Percentiles rank a stretch among this genome's conserved stretches.
phyloP scores from a whole-genome alignment of 2,329 filamentous ascomycete genomes.

The Aspergillus hortae region DNA sequence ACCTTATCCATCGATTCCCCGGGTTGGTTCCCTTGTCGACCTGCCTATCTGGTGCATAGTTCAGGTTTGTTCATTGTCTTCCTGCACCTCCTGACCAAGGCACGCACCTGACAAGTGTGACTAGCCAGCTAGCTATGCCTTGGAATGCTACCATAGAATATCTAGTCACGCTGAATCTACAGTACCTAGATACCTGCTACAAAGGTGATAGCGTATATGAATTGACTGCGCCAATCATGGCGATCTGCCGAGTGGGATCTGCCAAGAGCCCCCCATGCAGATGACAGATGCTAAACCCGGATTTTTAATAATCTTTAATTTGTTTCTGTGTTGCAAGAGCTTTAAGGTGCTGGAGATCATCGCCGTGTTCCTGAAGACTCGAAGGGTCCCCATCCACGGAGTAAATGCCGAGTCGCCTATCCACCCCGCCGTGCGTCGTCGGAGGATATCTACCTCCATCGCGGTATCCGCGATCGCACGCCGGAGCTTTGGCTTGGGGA shows the following conservation, averaged over 20 bases:
- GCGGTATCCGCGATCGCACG: neutral
- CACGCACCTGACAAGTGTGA: too few relatives aligned
- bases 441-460: too few relatives aligned
- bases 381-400: neutral
- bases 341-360: constrained; percentile 7
- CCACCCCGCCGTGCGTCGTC: neutral
- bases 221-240: constrained; percentile 24
- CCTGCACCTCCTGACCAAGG: too few relatives aligned
- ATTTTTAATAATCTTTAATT: constrained; percentile 10
- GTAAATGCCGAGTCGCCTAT: constrained; percentile 1
- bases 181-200: neutral
- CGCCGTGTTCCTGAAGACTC: constrained; percentile 9
- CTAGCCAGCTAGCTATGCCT: too few relatives aligned
- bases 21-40: neutral
- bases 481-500: too few relatives aligned
- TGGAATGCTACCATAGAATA: too few relatives aligned
- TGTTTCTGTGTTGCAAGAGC: neutral
- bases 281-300: constrained; percentile 27
- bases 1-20: neutral
- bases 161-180: too few relatives aligned
- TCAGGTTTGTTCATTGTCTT: too few relatives aligned
- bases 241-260: constrained; percentile 37
- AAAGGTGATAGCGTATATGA: neutral
- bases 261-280: constrained; percentile 34
- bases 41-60: too few relatives aligned